A percentile compares a stretch with the other conserved stretches of the same genome.
Evolutionary conservation across 2,329 filamentous ascomycete species (phyloP).

Genomic region (Fusarium miscanthi): DNA sequence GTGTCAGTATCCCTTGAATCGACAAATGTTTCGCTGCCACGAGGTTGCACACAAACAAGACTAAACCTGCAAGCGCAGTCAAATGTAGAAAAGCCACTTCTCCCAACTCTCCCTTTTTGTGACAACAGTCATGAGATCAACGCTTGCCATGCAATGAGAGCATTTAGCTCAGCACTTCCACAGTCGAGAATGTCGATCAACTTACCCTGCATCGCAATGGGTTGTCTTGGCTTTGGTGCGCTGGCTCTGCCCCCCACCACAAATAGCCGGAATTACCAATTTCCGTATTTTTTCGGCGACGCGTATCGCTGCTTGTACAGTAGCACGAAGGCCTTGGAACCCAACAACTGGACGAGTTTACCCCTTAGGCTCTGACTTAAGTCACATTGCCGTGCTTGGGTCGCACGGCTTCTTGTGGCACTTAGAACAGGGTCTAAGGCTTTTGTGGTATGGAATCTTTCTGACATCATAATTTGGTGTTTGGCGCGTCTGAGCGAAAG

Average conservation of each 20-base stretch:
- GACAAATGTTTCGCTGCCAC: background rate
- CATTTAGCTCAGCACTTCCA: background rate
- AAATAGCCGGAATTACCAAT: background rate
- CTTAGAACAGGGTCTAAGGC: rapidly evolving
- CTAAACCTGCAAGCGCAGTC: background rate
- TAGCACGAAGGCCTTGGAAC: background rate
- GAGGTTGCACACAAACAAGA: background rate
- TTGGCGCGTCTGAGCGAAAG: background rate
- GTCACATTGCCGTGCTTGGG: background rate
- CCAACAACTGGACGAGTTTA: background rate
- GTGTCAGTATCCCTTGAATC: background rate
- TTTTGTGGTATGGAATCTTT: background rate
- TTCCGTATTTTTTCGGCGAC: background rate
- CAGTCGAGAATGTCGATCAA: background rate
- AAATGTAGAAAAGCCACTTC: background rate
- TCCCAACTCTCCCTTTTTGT: background rate
- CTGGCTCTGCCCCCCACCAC: background rate
- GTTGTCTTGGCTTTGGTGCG: background rate
- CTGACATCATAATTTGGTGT: constrained; percentile 1
- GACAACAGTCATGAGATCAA: background rate
- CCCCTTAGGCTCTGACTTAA: background rate
- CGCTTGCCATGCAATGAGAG: no score
- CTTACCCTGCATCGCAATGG: background rate
- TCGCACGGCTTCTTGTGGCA: background rate
- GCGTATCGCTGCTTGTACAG: background rate